These are phyloP conservation scores for Naganishia albida DNA, from an alignment of 1,284 basidiomycete genomes.

Conservation along the genomic window DNA sequence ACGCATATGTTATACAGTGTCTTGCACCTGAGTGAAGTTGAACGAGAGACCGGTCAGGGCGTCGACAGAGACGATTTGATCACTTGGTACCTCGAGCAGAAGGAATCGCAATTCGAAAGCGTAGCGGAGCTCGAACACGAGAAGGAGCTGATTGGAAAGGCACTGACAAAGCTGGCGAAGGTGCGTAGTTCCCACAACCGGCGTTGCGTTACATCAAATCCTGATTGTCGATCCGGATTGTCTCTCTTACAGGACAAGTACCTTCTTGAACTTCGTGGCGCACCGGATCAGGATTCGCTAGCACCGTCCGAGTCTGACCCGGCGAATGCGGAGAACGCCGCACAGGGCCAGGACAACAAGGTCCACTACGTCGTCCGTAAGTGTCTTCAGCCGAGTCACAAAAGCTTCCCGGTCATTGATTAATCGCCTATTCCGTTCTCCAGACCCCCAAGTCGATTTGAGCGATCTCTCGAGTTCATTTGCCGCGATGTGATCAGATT, in stretches of 20 bases:
- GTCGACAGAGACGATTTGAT: slow-evolving; percentile 86
- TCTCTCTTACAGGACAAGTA: slow-evolving; percentile 69
- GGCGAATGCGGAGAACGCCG: slow-evolving; percentile 40
- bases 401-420: neutral
- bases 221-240: neutral
- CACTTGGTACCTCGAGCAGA: slow-evolving; percentile 93
- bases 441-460: slow-evolving; percentile 53
- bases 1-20: slow-evolving; percentile 56
- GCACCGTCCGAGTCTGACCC: slow-evolving; percentile 63
- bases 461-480: slow-evolving; percentile 47
- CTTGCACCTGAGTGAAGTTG: slow-evolving; percentile 74
- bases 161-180: slow-evolving; percentile 86
- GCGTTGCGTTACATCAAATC: neutral
- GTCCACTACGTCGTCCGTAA: slow-evolving; percentile 53
- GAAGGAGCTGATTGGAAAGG: slow-evolving; percentile 84
- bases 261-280: slow-evolving; percentile 77
- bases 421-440: neutral
- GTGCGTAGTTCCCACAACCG: slow-evolving; percentile 56
- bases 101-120: slow-evolving; percentile 78
- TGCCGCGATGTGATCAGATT: slow-evolving; percentile 6
- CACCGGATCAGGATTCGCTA: slow-evolving; percentile 70
- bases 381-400: slow-evolving; percentile 27
- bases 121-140: slow-evolving; percentile 91
- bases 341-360: slow-evolving; percentile 38
- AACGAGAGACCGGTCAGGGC: slow-evolving; percentile 73